Base-by-base conservation (phyloP, 768 basidiomycete species). In the Boletus pseudo-olivaceus region DNA sequence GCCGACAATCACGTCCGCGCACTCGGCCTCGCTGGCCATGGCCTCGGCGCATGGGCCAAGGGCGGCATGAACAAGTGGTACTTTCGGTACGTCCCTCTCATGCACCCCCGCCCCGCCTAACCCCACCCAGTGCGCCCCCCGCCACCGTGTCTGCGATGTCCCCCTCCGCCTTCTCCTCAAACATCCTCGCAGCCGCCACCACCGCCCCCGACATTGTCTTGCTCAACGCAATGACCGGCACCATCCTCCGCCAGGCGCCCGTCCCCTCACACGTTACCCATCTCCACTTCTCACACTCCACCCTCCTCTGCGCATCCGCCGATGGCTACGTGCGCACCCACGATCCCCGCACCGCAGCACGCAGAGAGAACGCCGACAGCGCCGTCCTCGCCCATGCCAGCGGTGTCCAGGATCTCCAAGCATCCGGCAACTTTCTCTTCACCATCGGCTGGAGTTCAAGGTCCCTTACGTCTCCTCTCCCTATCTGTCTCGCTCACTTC, bases 371-470 rank as follows among this genome's bases (percentile, higher is more conserved):
- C 9, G 74, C 71, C 10, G 83, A 87, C 63, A 76, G 72, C 58
- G 73, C 80, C 8, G 79, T 90, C 19, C 84, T 83, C 62, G 93
- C 93, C 0, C 95, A 98, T 72, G 76, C 79, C 23, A 84, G 85
- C 49, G 91, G 91, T 5, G 78, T 97, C 26, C 86, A 87, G 72
- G 93, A 90, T 26, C 77, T 97, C 23, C 88, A 93, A 60, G 80
- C 80, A 0, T 79, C 82, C 39, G 92, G 90, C 3, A 89, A 92
- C 70, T 82, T 85, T 59, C 79, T 90, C 37, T 91, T 89, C 63
- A 92, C 90, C 7, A 90, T 93, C 60, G 95, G 95, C 12, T 87
- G 87, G 72, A 87, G 88, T 3, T 78, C 91, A 72, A 86, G 92
- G 94, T 93, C 56, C 41, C 51, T 32, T 51, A 20, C 48, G 38